Evolutionary conservation across 1,284 basidiomycete genomes (phyloP), one percentile per base, ranked within the genome.

Genomic region (Tetrapyrgos nigripes): DNA sequence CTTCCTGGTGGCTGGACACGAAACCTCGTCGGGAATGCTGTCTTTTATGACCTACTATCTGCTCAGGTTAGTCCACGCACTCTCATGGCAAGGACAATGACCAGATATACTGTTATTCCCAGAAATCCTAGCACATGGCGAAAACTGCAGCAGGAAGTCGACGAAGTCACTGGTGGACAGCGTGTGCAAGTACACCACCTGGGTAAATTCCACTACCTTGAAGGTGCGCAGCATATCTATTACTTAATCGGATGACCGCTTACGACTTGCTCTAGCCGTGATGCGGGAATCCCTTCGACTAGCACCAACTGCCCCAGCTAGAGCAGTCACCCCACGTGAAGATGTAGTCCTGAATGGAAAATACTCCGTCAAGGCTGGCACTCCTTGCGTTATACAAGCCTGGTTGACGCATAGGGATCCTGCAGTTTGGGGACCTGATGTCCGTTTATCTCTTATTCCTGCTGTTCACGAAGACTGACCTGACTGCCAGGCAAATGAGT

Each of bases 1-100:
- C 2, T 83, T 84, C 74, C 69, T 84, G n/a, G 79, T 83, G 37
- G 83, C 82, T 4, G 83, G 81, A 2, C 82, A 83, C 61, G 82
- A 83, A 66, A 83, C 81, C 0, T 82, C 82, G 0, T 11, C 28
- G 53, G 58, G 58, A 9, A 33, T 59, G 11, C 50, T 59, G 58
- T 55, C 53, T 19, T 59, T 59, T 24, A 59, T 55, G 49, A 50
- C 47, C 19, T 59, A 59, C 31, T 59, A 59, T 29, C 29, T 59
- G 9, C 50, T 59, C 53, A 59, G 55, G 37, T 40, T 17, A 17
- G 37, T 9, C n/a, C 13, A 40, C n/a, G n/a, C n/a, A n/a, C n/a
- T n/a, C n/a, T n/a, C n/a, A n/a, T n/a, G n/a, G n/a, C n/a, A n/a
- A n/a, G n/a, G n/a, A n/a, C n/a, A n/a, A n/a, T n/a, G n/a, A 17